Evolutionary conservation across 2,329 filamentous ascomycete genomes (phyloP).

Genomic region (Fusarium chlamydosporum): DNA sequence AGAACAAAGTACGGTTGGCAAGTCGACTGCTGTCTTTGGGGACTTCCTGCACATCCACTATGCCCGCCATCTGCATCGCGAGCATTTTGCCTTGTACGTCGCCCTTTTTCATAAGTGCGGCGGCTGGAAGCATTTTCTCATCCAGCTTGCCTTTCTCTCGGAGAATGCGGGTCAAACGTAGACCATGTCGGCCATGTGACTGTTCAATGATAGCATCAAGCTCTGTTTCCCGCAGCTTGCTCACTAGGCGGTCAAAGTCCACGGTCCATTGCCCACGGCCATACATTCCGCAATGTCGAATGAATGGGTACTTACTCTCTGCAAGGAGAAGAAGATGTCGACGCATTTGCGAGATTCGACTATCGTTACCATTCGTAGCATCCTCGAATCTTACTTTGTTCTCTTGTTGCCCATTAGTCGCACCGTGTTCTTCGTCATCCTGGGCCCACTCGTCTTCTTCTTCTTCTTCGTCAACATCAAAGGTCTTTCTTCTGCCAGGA

Average conservation of each 20-base stretch:
- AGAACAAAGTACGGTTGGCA: slow-evolving; percentile 86
- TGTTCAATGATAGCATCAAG: slow-evolving; percentile 86
- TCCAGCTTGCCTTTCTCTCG: slow-evolving; percentile 92
- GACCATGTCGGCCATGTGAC: slow-evolving; percentile 80
- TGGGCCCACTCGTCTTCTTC: slow-evolving; percentile 55
- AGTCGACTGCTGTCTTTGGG: slow-evolving; percentile 87
- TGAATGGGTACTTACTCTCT: slow-evolving; percentile 77
- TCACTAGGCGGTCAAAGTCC: slow-evolving; percentile 81
- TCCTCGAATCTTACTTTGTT: slow-evolving; percentile 69
- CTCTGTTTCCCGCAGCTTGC: slow-evolving; percentile 79
- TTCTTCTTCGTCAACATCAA: slow-evolving; percentile 53
- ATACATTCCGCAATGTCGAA: slow-evolving; percentile 74
- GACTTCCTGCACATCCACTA: slow-evolving; percentile 93
- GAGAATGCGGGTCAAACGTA: slow-evolving; percentile 88
- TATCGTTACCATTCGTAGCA: slow-evolving; percentile 57
- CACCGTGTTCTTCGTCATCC: slow-evolving; percentile 51
- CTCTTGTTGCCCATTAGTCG: slow-evolving; percentile 56
- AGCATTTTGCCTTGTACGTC: slow-evolving; percentile 89
- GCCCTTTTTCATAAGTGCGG: slow-evolving; percentile 86
- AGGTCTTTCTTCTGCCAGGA: slow-evolving; percentile 36
- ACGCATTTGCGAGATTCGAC: slow-evolving; percentile 72
- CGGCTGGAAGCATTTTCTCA: slow-evolving; percentile 86
- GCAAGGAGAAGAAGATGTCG: slow-evolving; percentile 81
- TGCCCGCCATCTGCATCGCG: slow-evolving; percentile 86
- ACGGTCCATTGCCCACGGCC: slow-evolving; percentile 84